phyloP scores from a whole-genome alignment of 2,329 filamentous ascomycete species.

The Phyllosticta citrichinensis region DNA sequence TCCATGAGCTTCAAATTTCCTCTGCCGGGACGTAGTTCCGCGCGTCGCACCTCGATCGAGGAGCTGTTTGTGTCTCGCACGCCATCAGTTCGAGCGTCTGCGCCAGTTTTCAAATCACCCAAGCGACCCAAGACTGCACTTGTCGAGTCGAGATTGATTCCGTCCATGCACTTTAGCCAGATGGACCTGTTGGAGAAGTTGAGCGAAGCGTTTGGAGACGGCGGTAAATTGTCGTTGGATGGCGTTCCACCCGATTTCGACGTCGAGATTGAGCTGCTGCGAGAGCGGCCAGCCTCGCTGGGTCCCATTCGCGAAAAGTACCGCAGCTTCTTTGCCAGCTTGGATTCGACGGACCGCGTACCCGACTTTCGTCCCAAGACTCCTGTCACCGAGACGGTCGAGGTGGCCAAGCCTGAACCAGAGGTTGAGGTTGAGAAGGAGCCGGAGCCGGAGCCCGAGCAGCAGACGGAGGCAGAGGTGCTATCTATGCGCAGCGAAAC shows the following conservation, averaged over 20 bases:
- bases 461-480: neutral
- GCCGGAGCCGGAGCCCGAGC: neutral
- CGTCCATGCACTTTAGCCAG: conserved; percentile 39
- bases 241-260: conserved; percentile 17
- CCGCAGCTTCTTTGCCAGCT: conserved; percentile 34
- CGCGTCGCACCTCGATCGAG: conserved; percentile 1
- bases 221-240: conserved; percentile 12
- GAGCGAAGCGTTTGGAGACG: conserved; percentile 32
- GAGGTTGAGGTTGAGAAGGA: neutral
- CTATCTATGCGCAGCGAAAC: neutral
- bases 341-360: conserved; percentile 23
- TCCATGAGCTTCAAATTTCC: conserved; percentile 16
- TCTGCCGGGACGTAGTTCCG: neutral
- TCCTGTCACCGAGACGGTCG: neutral
- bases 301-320: conserved; percentile 35
- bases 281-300: conserved; percentile 14
- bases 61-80: neutral
- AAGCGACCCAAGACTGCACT: neutral
- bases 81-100: neutral
- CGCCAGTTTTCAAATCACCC: neutral
- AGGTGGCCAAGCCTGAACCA: neutral
- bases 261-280: neutral
- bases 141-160: conserved; percentile 29
- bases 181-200: conserved; percentile 37
- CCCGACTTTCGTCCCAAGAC: conserved; percentile 6